These are phyloP conservation scores for Simplicillium aogashimaense DNA, from an alignment of 2,329 filamentous ascomycete genomes.

Conservation along the genomic window DNA sequence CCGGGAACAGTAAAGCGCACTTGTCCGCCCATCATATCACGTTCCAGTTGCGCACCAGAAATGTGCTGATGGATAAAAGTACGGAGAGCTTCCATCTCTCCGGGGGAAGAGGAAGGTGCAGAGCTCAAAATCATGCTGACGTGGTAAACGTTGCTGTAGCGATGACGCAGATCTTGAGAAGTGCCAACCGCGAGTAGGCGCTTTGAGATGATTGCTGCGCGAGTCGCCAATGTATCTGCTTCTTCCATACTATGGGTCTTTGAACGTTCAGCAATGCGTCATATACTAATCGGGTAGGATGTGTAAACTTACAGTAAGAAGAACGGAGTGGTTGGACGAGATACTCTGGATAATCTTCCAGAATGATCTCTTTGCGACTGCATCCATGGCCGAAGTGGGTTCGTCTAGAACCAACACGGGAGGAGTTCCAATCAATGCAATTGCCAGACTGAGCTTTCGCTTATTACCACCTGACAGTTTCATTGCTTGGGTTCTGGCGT, in stretches of 20 bases:
- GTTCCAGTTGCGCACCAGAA: slow-evolving; percentile 43
- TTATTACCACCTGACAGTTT: slow-evolving; percentile 80
- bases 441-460: slow-evolving; percentile 71
- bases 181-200: slow-evolving; percentile 51
- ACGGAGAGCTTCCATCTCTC: slow-evolving; percentile 47
- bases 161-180: slow-evolving; percentile 43
- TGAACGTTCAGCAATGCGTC: neutral
- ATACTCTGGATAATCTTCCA: slow-evolving; percentile 64
- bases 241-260: slow-evolving; percentile 85
- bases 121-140: slow-evolving; percentile 50
- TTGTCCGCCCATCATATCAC: slow-evolving; percentile 53
- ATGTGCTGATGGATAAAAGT: slow-evolving; percentile 43
- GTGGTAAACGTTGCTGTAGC: slow-evolving; percentile 52
- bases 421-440: slow-evolving; percentile 80
- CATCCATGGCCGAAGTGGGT: slow-evolving; percentile 74
- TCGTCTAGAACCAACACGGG: slow-evolving; percentile 76
- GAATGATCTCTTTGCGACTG: slow-evolving; percentile 76
- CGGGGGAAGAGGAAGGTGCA: slow-evolving; percentile 43
- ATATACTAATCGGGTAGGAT: neutral
- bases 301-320: slow-evolving; percentile 47
- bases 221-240: slow-evolving; percentile 69
- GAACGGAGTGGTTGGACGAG: slow-evolving; percentile 60
- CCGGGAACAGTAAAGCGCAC: slow-evolving; percentile 28
- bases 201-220: slow-evolving; percentile 35
- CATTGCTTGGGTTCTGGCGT: slow-evolving; percentile 59